Base-by-base conservation (phyloP, 2,329 filamentous ascomycete genomes). In the Penicillium expansum region DNA sequence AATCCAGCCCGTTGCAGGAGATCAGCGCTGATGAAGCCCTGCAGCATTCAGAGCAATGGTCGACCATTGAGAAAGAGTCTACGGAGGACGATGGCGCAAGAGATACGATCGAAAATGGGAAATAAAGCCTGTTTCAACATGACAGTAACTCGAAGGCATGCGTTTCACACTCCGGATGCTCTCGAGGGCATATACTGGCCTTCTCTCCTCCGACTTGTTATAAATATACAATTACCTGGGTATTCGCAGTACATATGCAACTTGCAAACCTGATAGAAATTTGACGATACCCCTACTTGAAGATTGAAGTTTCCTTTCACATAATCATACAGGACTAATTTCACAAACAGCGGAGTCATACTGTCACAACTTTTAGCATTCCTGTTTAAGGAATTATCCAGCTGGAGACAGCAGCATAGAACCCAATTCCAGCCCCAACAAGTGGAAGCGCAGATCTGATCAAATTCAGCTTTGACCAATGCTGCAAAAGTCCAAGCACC, bases 31-130 rank as follows among this genome's bases (percentile, higher is more conserved):
- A 74, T 47, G 72, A 71, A 54, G 60, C 64, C 29, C 62, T 76
- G 33, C 66, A 74, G 11, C 69, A 74, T 55, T 74, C 74, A 1
- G 70, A 58, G 52, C 67, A 72, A 54, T 76, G 74, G 74, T 74
- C 72, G 13, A 67, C 67, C 5, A 60, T 74, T 43, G 72, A 73
- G 27, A 65, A 64, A 11, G 69, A 73, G 13, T 20, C 27, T 18
- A 60, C 58, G 3, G 69, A 68, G 30, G 60, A 58, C 7, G 53
- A 52, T 14, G 16, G 4, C 13, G 33, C 30, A 24, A 53, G 30
- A 20, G 13, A 9, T 16, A 27, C 11, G 16, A 53, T 53, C 41
- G 53, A 56, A 5, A 52, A 59, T 13, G 29, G n/a, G 32, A 35
- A 7, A 3, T n/a, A 14, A 35, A 39, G 14, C 27, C 48, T n/a